A percentile compares a stretch with the other conserved stretches of the same genome.
Evolutionary conservation across 805 yeast species (phyloP).

Genomic region (Kluyveromyces dobzhanskii): DNA sequence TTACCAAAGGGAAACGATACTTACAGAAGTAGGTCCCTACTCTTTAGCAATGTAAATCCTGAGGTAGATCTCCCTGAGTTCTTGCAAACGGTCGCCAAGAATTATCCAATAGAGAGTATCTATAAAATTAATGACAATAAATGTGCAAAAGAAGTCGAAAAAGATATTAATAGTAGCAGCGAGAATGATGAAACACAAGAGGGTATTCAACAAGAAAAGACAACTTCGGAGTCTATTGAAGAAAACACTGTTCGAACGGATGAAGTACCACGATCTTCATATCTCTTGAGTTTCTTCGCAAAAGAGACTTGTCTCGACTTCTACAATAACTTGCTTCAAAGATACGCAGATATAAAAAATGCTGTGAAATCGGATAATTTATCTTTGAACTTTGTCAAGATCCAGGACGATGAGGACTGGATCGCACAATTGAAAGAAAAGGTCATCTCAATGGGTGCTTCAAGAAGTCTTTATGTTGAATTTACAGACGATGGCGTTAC

Average conservation of each 20-base stretch:
- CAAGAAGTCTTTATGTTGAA: conserved; percentile 22
- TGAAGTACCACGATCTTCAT: too few relatives aligned
- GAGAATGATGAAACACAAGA: background rate
- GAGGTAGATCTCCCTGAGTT: conserved; percentile 18
- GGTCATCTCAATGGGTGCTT: conserved; percentile 20
- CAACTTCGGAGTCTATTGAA: too few relatives aligned
- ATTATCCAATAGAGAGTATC: conserved; percentile 57
- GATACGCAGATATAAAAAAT: conserved; percentile 30
- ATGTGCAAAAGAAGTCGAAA: background rate
- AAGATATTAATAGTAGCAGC: background rate
- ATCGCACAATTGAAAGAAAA: conserved; percentile 12
- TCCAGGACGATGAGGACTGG: conserved; percentile 4
- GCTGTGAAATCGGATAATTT: conserved; percentile 33
- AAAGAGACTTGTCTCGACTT: conserved; percentile 30
- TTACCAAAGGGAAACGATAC: conserved; percentile 27
- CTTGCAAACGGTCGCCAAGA: conserved; percentile 37
- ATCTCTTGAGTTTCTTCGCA: conserved; percentile 26
- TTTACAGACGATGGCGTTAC: background rate
- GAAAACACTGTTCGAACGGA: too few relatives aligned
- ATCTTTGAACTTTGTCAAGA: conserved; percentile 27
- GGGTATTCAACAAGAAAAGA: too few relatives aligned
- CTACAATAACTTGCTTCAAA: conserved; percentile 31
- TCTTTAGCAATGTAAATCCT: conserved; percentile 21
- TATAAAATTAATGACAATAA: too few relatives aligned
- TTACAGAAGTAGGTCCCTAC: conserved; percentile 26